Base-by-base conservation (phyloP, 768 basidiomycete species). In the Kondoa subrosea region DNA sequence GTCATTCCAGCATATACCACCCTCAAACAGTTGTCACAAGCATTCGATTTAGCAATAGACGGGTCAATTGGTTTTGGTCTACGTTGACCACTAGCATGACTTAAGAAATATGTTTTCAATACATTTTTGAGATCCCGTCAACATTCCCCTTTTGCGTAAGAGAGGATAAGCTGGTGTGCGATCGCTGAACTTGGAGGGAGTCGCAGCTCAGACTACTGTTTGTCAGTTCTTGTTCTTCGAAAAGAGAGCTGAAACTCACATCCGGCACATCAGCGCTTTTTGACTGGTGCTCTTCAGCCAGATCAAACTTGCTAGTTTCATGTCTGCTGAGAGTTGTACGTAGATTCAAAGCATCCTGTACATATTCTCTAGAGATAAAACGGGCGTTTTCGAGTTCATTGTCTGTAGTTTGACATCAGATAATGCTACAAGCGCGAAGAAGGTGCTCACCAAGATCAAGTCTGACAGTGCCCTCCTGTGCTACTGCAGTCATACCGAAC, bases 341-440 rank as follows among this genome's bases (percentile, higher is more conserved):
- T 30, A 65, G 40, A 12, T 67, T 15, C 56, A 95, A 79, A 4
- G 90, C 83, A 0, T 80, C 77, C 3, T 82, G 77, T 34, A 96
- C 80, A 72, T 90, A 85, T 21, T 82, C 82, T 2, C 87, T 84
- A 14, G 85, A 85, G 77, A 85, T 95, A 89, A 89, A 99, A 59
- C 82, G 82, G 1, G 91, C 91, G 74, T 96, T 89, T 74, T 85
- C 85, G n/a, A 99, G 83, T 78, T 99, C 93, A 72, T 93, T 93
- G 75, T 96, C 93, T 1, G 65, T 57, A 64, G n/a, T n/a, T n/a
- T n/a, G n/a, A 57, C 30, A 65, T 63, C 62, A 58, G 34, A 33
- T 4, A 66, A 32, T 17, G 67, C 29, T 21, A 63, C 15, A 65
- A 64, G 17, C 15, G 15, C 4, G 34, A 50, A 50, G 21, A 21